phyloP scores from a whole-genome alignment of 2,329 filamentous ascomycete genomes.

The Sphaceloma murrayae region DNA sequence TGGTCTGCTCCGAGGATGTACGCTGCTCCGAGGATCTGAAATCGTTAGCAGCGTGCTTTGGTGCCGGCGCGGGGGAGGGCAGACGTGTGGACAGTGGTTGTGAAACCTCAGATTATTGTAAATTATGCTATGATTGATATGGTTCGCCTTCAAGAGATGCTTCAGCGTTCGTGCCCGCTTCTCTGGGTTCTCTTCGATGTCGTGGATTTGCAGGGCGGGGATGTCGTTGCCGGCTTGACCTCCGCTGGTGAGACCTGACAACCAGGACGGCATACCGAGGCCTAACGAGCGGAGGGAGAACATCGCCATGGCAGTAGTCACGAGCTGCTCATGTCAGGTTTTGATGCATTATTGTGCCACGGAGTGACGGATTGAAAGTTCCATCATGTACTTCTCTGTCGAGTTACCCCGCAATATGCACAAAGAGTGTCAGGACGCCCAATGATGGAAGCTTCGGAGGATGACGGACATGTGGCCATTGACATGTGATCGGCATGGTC shows the following conservation, averaged over 20 bases:
- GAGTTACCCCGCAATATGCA: constrained; percentile 17
- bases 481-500: background rate
- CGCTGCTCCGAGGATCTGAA: constrained; percentile 64
- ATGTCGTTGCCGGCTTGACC: constrained; percentile 37
- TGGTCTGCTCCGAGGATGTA: constrained; percentile 72
- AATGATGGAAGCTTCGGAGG: too few relatives aligned
- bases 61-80: constrained; percentile 26
- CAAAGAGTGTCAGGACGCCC: too few relatives aligned
- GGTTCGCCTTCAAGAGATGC: constrained; percentile 83
- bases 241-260: constrained; percentile 20
- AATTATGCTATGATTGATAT: constrained; percentile 77
- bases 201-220: constrained; percentile 61
- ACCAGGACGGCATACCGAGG: constrained; percentile 22
- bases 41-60: constrained; percentile 21
- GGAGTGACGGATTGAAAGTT: background rate
- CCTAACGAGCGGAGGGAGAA: constrained; percentile 19
- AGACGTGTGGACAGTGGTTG: constrained; percentile 71
- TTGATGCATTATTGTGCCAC: too few relatives aligned
- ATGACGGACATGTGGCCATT: too few relatives aligned
- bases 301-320: constrained; percentile 16
- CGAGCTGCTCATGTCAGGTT: too few relatives aligned
- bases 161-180: constrained; percentile 76
- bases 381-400: background rate
- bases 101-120: constrained; percentile 66
- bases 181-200: constrained; percentile 70